phyloP scores from a whole-genome alignment of 352 stramenopile genomes.

The Peronosclerospora sorghi region DNA sequence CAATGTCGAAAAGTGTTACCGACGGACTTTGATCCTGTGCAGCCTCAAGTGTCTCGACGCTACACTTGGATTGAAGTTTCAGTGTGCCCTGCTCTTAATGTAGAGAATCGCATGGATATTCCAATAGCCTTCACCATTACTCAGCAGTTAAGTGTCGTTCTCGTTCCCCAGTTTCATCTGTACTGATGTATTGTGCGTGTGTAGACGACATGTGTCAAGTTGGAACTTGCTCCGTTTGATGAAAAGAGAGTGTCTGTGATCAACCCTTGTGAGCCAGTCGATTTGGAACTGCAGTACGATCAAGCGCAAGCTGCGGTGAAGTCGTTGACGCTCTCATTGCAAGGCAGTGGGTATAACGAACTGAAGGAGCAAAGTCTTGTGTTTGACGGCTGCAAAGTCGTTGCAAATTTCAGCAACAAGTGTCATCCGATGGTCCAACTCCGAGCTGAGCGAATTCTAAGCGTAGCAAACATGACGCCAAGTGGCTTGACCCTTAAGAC shows the following conservation, averaged over 20 bases:
- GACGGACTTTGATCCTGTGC: slow-evolving; percentile 35
- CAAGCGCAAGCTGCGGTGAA: neutral
- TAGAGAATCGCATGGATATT: slow-evolving; percentile 30
- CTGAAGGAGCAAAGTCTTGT: slow-evolving; percentile 27
- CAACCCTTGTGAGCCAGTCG: slow-evolving; percentile 26
- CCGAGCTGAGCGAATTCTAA: slow-evolving; percentile 22
- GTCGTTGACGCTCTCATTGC: slow-evolving; percentile 6
- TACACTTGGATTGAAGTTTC: slow-evolving; percentile 47
- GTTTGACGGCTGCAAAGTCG: slow-evolving; percentile 21
- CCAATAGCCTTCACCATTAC: slow-evolving; percentile 20
- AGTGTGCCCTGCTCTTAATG: slow-evolving; percentile 30
- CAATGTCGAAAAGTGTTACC: slow-evolving; percentile 31
- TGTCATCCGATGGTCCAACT: slow-evolving; percentile 23
- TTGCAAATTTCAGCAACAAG: slow-evolving; percentile 6
- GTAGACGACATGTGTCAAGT: slow-evolving; percentile 6
- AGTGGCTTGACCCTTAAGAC: slow-evolving; percentile 12
- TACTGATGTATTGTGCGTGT: slow-evolving; percentile 8
- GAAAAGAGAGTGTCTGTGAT: slow-evolving; percentile 22
- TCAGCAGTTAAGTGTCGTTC: slow-evolving; percentile 24
- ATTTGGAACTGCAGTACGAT: slow-evolving; percentile 13
- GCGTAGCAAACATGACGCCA: slow-evolving; percentile 24
- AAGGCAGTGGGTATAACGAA: slow-evolving; percentile 1
- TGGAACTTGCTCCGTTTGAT: slow-evolving; percentile 14
- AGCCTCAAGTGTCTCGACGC: slow-evolving; percentile 24
- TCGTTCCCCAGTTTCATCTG: neutral